Conservation (phyloP, 495 filamentous ascomycete species). For the Hypoxylon intermedium region DNA sequence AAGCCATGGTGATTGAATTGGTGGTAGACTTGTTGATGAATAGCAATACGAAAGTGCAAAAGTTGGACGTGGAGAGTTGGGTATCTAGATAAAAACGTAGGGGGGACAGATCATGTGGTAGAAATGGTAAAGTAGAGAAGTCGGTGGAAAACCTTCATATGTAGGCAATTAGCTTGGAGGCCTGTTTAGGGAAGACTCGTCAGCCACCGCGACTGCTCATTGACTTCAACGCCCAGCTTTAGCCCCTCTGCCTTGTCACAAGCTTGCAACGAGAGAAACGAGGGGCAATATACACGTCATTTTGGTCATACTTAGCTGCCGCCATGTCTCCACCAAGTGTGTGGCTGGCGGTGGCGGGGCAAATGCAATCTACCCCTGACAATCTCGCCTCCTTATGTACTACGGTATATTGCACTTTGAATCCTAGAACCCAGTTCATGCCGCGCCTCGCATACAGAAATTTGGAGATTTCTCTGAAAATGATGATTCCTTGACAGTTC, state of each 20-base stretch:
- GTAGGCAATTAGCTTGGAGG: constrained; percentile 23
- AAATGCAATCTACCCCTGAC: too few species aligned
- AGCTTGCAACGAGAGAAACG: constrained; percentile 18
- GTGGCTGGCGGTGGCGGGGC: neutral
- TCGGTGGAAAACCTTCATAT: neutral
- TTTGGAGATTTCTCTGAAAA: too few species aligned
- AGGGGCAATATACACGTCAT: constrained; percentile 38
- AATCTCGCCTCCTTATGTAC: too few species aligned
- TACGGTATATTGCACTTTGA: too few species aligned
- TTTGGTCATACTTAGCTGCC: constrained; percentile 17
- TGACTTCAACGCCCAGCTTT: too few species aligned
- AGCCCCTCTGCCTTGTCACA: constrained; percentile 20
- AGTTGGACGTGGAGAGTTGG: neutral
- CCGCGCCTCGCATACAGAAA: too few species aligned
- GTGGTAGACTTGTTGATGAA: constrained; percentile 18
- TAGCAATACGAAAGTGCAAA: neutral
- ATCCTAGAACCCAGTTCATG: too few species aligned
- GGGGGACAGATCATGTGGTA: neutral
- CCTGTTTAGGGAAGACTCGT: constrained; percentile 12
- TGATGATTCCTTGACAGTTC: too few species aligned
- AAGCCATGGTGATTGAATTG: constrained; percentile 45
- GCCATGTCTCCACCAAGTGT: neutral
- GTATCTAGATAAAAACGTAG: neutral
- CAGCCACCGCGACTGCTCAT: constrained; percentile 10
- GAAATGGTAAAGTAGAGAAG: neutral